Conservation (phyloP, 306 rosid genomes). For the Cicer pinnatifidum region DNA sequence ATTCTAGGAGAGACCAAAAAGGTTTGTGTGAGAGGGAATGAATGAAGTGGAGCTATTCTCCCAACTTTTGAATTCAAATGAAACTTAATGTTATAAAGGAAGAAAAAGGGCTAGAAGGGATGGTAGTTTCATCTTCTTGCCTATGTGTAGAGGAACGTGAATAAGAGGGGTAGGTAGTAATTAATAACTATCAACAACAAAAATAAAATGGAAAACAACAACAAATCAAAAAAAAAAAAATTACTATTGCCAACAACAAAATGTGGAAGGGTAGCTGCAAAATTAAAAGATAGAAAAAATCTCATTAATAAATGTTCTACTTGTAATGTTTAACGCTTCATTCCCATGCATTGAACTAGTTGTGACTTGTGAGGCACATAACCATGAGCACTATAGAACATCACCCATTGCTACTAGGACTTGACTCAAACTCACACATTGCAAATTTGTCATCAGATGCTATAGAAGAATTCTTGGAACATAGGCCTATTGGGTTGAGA, state of each 20-base stretch:
- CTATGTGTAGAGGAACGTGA: not conserved
- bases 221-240: not conserved
- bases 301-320: not conserved
- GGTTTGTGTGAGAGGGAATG: not conserved
- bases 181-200: not conserved
- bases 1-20: not conserved
- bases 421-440: slow-evolving; percentile 46
- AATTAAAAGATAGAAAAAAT: not conserved
- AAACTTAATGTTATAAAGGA: not conserved
- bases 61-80: not conserved
- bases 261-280: slow-evolving; percentile 14
- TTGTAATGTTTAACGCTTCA: not conserved
- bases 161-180: not conserved
- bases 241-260: not conserved
- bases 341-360: slow-evolving; percentile 26
- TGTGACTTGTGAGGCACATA: not conserved
- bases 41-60: not conserved
- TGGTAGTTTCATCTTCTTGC: slow-evolving; percentile 15
- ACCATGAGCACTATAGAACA: slow-evolving; percentile 41
- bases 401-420: slow-evolving; percentile 38
- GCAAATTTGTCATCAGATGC: slow-evolving; percentile 50
- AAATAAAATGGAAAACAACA: not conserved
- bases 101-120: not conserved
- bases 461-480: slow-evolving; percentile 54
- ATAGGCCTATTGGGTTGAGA: slow-evolving; percentile 33